Conservation (phyloP, 768 basidiomycete genomes). For the Termitomyces sp. region DNA sequence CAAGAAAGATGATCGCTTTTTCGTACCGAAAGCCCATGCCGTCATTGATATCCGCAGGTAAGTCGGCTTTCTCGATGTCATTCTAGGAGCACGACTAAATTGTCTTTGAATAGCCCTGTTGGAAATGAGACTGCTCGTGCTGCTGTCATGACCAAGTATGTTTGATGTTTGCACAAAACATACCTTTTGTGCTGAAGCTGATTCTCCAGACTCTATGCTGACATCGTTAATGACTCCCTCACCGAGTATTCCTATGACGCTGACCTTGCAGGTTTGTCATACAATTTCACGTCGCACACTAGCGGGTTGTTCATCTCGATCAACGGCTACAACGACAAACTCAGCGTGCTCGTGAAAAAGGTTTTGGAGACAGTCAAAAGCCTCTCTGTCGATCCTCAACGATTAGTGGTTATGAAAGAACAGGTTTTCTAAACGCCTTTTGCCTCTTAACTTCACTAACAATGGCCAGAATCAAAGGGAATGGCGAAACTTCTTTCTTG, state of each 20-base stretch:
- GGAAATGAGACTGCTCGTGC: slow-evolving; percentile 64
- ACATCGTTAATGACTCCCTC: slow-evolving; percentile 85
- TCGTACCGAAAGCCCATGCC: slow-evolving; percentile 86
- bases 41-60: slow-evolving; percentile 77
- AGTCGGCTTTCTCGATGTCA: slow-evolving; percentile 7
- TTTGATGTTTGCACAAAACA: not conserved
- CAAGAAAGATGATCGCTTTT: slow-evolving; percentile 97
- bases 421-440: slow-evolving; percentile 44
- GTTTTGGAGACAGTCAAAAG: slow-evolving; percentile 67
- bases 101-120: slow-evolving; percentile 39
- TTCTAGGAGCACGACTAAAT: not conserved
- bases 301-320: slow-evolving; percentile 68
- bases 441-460: slow-evolving; percentile 1
- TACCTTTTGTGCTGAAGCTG: slow-evolving; percentile 1
- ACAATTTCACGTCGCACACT: slow-evolving; percentile 57
- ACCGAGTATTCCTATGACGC: slow-evolving; percentile 93
- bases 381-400: slow-evolving; percentile 61
- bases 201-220: slow-evolving; percentile 62
- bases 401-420: slow-evolving; percentile 82
- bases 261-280: slow-evolving; percentile 83
- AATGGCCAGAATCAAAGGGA: slow-evolving; percentile 59
- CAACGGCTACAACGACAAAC: slow-evolving; percentile 91
- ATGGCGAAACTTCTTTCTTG: slow-evolving; percentile 85
- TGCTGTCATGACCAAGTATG: slow-evolving; percentile 69
- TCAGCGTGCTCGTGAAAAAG: slow-evolving; percentile 66